phyloP scores from a whole-genome alignment of 2,329 filamentous ascomycete genomes.

The Coniochaeta ligniaria region DNA sequence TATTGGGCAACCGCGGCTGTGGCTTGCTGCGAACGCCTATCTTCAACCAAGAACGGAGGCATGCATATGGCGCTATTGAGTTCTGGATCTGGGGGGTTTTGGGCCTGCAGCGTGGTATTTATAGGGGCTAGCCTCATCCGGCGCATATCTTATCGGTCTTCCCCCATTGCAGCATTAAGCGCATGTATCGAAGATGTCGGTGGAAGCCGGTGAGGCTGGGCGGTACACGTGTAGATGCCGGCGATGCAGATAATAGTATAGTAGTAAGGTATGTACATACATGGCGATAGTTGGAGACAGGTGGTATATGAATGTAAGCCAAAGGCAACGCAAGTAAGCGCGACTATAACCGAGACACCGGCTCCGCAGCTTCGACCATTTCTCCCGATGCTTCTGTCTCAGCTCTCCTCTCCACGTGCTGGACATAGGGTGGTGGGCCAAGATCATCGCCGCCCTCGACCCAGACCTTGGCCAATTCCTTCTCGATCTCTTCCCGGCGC shows the following conservation, averaged over 20 bases:
- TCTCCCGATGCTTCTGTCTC: neutral
- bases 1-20: neutral
- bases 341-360: neutral
- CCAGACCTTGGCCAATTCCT: slow-evolving; percentile 64
- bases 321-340: neutral
- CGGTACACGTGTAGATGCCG: neutral
- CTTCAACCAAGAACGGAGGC: neutral
- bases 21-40: neutral
- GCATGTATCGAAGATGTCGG: neutral
- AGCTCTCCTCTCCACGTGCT: slow-evolving; percentile 1
- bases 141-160: neutral
- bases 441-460: slow-evolving; percentile 43
- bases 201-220: neutral
- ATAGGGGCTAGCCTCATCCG: neutral
- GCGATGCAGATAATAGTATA: neutral
- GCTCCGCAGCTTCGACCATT: neutral
- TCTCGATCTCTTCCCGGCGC: slow-evolving; percentile 73
- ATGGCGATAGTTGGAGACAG: neutral
- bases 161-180: neutral
- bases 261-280: neutral
- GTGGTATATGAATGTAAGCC: neutral
- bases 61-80: neutral
- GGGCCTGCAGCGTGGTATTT: neutral
- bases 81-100: neutral
- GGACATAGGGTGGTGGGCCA: slow-evolving; percentile 37